phyloP scores from a whole-genome alignment of 1,284 basidiomycete genomes.

The Afroboletus lepidellus region DNA sequence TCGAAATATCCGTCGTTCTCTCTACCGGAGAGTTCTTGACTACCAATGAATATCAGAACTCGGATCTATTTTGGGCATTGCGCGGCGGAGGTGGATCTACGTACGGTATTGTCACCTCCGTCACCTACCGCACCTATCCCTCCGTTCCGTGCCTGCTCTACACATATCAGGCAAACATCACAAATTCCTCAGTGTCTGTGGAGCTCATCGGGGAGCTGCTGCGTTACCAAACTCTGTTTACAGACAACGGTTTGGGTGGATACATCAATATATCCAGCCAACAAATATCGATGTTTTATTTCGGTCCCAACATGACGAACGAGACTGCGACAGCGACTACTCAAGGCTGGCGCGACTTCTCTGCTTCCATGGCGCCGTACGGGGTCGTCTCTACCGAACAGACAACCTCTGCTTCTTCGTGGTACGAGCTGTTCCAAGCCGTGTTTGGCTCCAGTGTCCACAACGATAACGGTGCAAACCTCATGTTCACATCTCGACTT shows the following conservation, averaged over 20 bases:
- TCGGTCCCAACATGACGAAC: slow-evolving; percentile 36
- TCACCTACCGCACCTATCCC: no score
- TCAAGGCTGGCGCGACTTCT: slow-evolving; percentile 31
- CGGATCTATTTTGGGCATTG: slow-evolving; percentile 46
- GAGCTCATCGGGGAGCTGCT: slow-evolving; percentile 29
- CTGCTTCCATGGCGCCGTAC: slow-evolving; percentile 7
- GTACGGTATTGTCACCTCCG: slow-evolving; percentile 21
- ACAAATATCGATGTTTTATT: slow-evolving; percentile 21
- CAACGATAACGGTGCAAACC: slow-evolving; percentile 14
- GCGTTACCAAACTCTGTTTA: slow-evolving; percentile 34
- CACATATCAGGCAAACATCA: slow-evolving; percentile 20
- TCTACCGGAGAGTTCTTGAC: slow-evolving; percentile 5
- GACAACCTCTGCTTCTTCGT: slow-evolving; percentile 25
- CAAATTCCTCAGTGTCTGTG: no score
- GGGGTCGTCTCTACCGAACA: slow-evolving; percentile 6
- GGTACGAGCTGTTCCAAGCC: slow-evolving; percentile 28
- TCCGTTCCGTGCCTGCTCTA: slow-evolving; percentile 29
- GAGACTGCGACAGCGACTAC: slow-evolving; percentile 35
- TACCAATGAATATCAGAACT: slow-evolving; percentile 14
- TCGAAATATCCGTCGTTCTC: neutral
- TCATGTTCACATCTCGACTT: slow-evolving; percentile 38
- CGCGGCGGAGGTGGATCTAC: slow-evolving; percentile 48
- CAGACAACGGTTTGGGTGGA: slow-evolving; percentile 28
- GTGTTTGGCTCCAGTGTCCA: slow-evolving; percentile 11
- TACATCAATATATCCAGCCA: neutral